Base-by-base conservation (phyloP, 228 moss, liverwort and hornwort genomes). In the Sphagnum fallax region DNA sequence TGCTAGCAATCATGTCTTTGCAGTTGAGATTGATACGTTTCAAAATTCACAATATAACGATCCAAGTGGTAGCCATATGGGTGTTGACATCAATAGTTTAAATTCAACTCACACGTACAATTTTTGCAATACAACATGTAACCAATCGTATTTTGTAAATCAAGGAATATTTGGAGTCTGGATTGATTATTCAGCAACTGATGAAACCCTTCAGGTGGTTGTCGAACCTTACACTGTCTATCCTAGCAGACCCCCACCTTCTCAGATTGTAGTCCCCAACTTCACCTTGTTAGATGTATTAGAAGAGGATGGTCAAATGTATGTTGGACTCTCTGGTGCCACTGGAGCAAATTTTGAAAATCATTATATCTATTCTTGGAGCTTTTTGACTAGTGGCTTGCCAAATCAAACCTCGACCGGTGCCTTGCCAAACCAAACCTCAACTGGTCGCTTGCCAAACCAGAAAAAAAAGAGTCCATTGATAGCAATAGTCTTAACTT, bases 21-120 rank as follows among this genome's bases (percentile, higher is more conserved):
- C 70, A 16, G 76, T 80, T 18, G 80, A 80, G 64, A 70, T 80
- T 32, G 75, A 79, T 68, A 75, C 66, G 5, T 69, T 9, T 4
- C 71, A 10, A 71, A 77, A 5, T 68, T 7, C 51, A 5, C 0
- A 5, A 9, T 6, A 47, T 5, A 68, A 72, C n/a, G 76, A 80
- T 67, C 48, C 64, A 6, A 70, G 73, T 47, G 48, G 64, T 62
- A 80, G 69, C 5, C 80, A 80, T 18, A 11, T 80, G 4, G 76
- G 76, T 16, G 68, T 80, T 5, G 66, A 77, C 60, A 10, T 74
- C 52, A 71, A 80, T 53, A 68, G 68, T 61, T 49, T 80, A 64
- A 49, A 70, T 4, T 80, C 77, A 0, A 65, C 52, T 4, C 9
- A 15, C 61, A 16, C 32, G 2, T 65, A 69, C 66, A 67, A 77